Base-by-base conservation (phyloP, 2,329 filamentous ascomycete species). In the Penicillium sp. region DNA sequence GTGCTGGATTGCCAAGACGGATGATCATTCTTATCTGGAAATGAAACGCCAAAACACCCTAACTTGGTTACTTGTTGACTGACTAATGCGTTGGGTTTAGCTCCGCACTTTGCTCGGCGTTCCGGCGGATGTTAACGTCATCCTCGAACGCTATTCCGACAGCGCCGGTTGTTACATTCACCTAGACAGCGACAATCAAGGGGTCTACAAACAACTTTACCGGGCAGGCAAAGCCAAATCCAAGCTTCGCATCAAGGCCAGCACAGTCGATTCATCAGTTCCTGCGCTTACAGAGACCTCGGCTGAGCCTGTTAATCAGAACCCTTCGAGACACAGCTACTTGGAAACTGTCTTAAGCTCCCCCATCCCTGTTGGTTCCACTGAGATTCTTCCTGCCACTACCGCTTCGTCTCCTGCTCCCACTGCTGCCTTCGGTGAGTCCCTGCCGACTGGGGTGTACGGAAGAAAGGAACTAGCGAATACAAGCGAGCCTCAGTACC, bases 201-300 rank as follows among this genome's bases (percentile, higher is more conserved):
- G 89, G 44, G 90, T 96, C 68, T 99, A 96, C 82, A 97, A 97
- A 81, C 94, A 97, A 73, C 87, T 99, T 41, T 93, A 94, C 73
- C 89, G 94, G 68, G 94, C 94, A 63, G 94, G 94, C 61, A 99
- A 97, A 81, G 94, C 94, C 35, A 99, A 99, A 82, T 86, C 92
- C 63, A 99, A 97, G 86, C 87, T 99, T 65, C 92, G 94, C 75
- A 84, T 99, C 56, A 90, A 86, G 63, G 88, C 89, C 35, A 87
- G 84, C 15, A 67, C 82, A 31, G 71, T 76, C 50, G 65, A 73
- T 22, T 46, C 60, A 33, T 61, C 62, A 40, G 47, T 57, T 15
- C 53, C 65, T 23, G 53, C 37, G 20, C 42, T 52, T 22, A 57
- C 63, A 33, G 61, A 62, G 22, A 52, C 57, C 42, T 29, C 54